Percentiles rank a stretch among this genome's conserved stretches.
Conservation (phyloP, 441 rosid species). For the Heliophila coronopifolia region DNA sequence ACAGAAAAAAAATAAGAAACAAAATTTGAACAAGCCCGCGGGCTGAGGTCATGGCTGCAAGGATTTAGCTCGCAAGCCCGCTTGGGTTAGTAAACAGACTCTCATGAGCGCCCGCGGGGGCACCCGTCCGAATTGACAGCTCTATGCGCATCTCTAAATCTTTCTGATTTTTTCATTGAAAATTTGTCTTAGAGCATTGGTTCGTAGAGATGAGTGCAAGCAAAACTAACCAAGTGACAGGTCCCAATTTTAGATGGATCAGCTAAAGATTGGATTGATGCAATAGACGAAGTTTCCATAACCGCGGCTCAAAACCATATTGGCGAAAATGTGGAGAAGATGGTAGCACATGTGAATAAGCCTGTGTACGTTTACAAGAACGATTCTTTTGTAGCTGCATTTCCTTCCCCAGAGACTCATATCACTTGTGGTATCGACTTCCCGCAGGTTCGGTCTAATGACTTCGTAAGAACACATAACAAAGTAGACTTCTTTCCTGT, state of each 20-base stretch:
- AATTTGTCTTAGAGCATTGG: not conserved
- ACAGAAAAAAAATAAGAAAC: too few species aligned
- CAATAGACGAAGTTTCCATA: constrained; percentile 52
- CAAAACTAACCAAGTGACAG: constrained; percentile 34
- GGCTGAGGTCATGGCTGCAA: too few species aligned
- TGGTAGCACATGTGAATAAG: constrained; percentile 55
- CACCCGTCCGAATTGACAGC: too few species aligned
- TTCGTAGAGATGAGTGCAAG: not conserved
- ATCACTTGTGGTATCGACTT: constrained; percentile 75
- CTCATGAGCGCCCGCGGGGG: too few species aligned
- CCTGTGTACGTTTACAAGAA: constrained; percentile 49
- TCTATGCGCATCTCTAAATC: too few species aligned
- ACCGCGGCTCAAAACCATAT: constrained; percentile 40
- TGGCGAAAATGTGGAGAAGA: constrained; percentile 43
- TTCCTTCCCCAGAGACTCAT: constrained; percentile 52
- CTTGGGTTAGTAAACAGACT: too few species aligned
- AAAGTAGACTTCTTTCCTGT: not conserved
- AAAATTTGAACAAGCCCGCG: too few species aligned
- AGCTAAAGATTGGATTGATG: constrained; percentile 65
- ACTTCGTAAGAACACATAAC: not conserved
- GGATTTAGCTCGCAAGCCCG: too few species aligned
- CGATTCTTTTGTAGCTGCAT: constrained; percentile 61
- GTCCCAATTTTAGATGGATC: constrained; percentile 89
- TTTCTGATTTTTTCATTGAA: not conserved
- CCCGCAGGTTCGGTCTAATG: constrained; percentile 41